Conservation (phyloP, 2,329 filamentous ascomycete genomes). For the Whalleya microplaca region DNA sequence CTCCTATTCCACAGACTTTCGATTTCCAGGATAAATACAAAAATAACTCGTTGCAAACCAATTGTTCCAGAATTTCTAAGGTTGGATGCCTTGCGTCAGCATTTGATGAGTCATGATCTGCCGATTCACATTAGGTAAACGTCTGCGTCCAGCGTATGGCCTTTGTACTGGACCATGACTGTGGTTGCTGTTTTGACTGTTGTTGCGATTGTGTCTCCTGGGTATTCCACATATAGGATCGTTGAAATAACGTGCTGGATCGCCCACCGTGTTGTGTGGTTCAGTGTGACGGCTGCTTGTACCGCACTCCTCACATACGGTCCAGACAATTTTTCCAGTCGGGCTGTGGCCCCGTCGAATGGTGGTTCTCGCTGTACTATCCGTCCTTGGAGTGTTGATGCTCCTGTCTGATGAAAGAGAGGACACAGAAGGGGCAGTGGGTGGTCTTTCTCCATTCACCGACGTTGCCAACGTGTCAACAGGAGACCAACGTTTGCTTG, state of each 20-base stretch:
- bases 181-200: neutral
- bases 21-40: conserved; percentile 13
- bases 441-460: conserved; percentile 20
- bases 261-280: conserved; percentile 28
- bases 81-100: conserved; percentile 35
- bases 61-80: conserved; percentile 11
- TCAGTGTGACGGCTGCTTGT: conserved; percentile 34
- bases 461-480: conserved; percentile 30
- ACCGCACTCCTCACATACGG: conserved; percentile 40
- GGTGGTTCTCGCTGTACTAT: conserved; percentile 27
- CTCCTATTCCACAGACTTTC: neutral
- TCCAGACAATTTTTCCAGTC: conserved; percentile 36
- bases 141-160: conserved; percentile 31
- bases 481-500: conserved; percentile 39
- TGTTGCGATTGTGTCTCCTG: conserved; percentile 7
- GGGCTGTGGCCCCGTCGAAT: conserved; percentile 29
- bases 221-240: conserved; percentile 28
- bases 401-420: conserved; percentile 32
- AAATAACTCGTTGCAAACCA: neutral
- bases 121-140: conserved; percentile 34
- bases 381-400: conserved; percentile 28
- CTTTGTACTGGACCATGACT: conserved; percentile 17
- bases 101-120: conserved; percentile 39
- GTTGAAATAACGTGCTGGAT: conserved; percentile 38
- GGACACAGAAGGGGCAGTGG: conserved; percentile 30